Evolutionary conservation across 805 yeast species (phyloP), one percentile per base, ranked within the genome.

Genomic region (Zygoascus ofunaensis): DNA sequence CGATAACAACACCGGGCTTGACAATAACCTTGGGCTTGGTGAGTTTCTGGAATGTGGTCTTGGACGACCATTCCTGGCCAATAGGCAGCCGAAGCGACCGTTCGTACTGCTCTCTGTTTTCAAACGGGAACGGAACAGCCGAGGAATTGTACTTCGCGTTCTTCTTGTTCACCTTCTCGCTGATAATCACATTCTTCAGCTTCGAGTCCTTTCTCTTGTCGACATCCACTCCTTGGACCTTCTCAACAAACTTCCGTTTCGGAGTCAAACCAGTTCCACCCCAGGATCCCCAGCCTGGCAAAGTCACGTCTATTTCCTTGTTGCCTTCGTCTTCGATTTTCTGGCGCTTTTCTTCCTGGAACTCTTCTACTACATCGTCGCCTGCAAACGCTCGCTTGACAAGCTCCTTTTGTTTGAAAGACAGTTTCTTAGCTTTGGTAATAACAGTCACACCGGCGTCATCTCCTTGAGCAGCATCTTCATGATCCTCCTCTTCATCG

Each of bases 251-350:
- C 60, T 79, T 82, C 60, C 76, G 78, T 58, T 73, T 72, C 48
- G 61, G 67, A 56, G 64, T 50, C 60, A 65, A 59, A 18, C 73
- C 72, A 7, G 74, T 77, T 33, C 96, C 96, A 8, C 90, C 83
- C 98, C 98, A 92, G 37, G 82, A 84, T 39, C 97, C 97, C 97
- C 97, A 92, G 1, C 98, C 98, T 2, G 97, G 97, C 42, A 89
- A 65, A 0, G 95, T 82, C 39, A 82, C 66, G 59, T 89, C 95
- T 47, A 82, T 80, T 56, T 81, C 87, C 58, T 86, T 74, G 63
- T 90, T 97, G 46, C 79, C 97, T 62, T 90, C 97, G 39, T 82
- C 87, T 37, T 68, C 74, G 4, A 73, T 70, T 10, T 74, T 74
- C 52, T 76, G 72, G 46, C 70, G 68, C 66, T 90, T 92, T 55